Conservation (phyloP, 257 asterid genomes). For the Galeopsis tetrahit region DNA sequence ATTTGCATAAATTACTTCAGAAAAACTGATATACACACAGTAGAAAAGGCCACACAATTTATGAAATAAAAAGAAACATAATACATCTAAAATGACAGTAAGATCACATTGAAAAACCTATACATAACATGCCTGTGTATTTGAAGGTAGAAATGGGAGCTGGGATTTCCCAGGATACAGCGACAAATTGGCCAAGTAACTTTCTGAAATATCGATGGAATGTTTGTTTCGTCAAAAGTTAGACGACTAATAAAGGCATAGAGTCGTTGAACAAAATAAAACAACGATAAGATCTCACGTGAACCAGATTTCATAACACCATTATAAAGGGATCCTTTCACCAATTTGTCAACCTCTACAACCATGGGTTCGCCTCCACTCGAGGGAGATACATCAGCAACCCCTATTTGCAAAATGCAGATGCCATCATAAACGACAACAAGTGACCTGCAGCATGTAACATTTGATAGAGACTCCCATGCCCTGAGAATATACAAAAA, state of each 20-base stretch:
- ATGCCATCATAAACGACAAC: slow-evolving; percentile 72
- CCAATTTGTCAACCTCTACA: slow-evolving; percentile 63
- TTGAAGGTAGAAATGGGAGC: slow-evolving; percentile 87
- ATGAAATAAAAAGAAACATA: too few relatives aligned
- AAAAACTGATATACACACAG: neutral
- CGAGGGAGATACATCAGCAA: slow-evolving; percentile 56
- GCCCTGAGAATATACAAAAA: slow-evolving; percentile 58
- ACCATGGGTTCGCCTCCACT: slow-evolving; percentile 48
- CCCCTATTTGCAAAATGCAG: slow-evolving; percentile 82
- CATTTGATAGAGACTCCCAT: slow-evolving; percentile 87
- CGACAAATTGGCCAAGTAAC: slow-evolving; percentile 94
- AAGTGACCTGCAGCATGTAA: slow-evolving; percentile 85
- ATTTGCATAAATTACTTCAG: slow-evolving; percentile 24
- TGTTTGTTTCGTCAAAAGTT: slow-evolving; percentile 25
- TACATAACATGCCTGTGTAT: slow-evolving; percentile 69
- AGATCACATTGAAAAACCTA: neutral
- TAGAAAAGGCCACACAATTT: too few relatives aligned
- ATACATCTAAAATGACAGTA: neutral
- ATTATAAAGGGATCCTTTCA: slow-evolving; percentile 75
- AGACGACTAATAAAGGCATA: slow-evolving; percentile 16
- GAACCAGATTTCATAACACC: slow-evolving; percentile 72
- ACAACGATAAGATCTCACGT: slow-evolving; percentile 57
- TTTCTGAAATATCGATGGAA: slow-evolving; percentile 83
- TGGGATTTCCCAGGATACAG: slow-evolving; percentile 93
- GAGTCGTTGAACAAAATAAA: slow-evolving; percentile 30